phyloP scores from a whole-genome alignment of 768 basidiomycete species.

The Tricholoma terreum region DNA sequence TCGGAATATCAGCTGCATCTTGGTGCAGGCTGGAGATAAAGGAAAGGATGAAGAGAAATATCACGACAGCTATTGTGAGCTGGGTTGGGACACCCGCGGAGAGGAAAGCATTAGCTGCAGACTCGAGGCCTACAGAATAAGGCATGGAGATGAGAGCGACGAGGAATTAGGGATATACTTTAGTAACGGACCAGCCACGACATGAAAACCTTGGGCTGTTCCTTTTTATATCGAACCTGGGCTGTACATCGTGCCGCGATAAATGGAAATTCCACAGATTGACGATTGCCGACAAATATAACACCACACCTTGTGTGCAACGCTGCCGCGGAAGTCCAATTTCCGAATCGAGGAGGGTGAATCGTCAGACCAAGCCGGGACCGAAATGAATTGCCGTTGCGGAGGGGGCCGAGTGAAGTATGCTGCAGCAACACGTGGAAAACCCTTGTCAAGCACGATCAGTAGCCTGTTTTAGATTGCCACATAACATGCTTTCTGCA shows the following conservation, averaged over 20 bases:
- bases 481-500: constrained; percentile 15
- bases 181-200: constrained; percentile 22
- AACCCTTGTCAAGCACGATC: constrained; percentile 12
- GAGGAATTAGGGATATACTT: constrained; percentile 25
- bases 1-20: constrained; percentile 50
- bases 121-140: constrained; percentile 47
- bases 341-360: constrained; percentile 12
- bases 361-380: constrained; percentile 15
- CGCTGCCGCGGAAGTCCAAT: constrained; percentile 8
- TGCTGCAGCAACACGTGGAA: constrained; percentile 18
- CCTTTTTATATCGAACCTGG: constrained; percentile 23
- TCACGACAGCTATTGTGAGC: constrained; percentile 45
- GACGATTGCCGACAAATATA: constrained; percentile 11
- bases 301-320: constrained; percentile 11
- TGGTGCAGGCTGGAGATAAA: constrained; percentile 45
- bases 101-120: constrained; percentile 47
- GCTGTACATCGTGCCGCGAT: constrained; percentile 22
- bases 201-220: constrained; percentile 29
- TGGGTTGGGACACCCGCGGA: constrained; percentile 49
- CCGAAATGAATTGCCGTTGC: constrained; percentile 19
- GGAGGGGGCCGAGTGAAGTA: constrained; percentile 12
- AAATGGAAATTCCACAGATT: constrained; percentile 25
- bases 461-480: constrained; percentile 7
- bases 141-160: constrained; percentile 40
- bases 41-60: constrained; percentile 44